Base-by-base conservation (phyloP, 805 yeast genomes). In the Blastobotrys robertii region DNA sequence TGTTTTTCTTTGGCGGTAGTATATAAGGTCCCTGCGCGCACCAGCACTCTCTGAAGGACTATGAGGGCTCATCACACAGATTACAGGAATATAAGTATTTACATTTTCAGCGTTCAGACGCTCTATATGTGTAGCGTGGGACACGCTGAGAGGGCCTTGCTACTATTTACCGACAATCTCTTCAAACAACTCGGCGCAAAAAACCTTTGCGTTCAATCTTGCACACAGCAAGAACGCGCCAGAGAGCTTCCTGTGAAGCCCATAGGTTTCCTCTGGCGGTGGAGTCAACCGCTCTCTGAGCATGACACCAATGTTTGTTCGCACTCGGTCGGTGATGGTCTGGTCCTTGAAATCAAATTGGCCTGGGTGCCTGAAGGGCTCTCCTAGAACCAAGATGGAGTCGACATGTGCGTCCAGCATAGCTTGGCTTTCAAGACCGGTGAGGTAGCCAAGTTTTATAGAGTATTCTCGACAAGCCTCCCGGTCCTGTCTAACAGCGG, bases 181-280 rank as follows among this genome's bases (percentile, higher is more conserved):
- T 44, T 72, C 66, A 57, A 92, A 90, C 38, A 90, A 63, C 51
- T 79, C 69, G 41, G 79, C 77, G 58, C 95, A 81, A 11, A 88
- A 94, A 30, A 92, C 90, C 9, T 72, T 68, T 2, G 97, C 97
- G 34, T 76, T 69, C 63, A 92, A 70, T 53, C 84, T 74, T 3
- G 97, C 84, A 66, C 97, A 90, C 43, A 92, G 69, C 48, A 92
- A 68, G 58, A 84, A 92, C 1, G 92, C 94, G 8, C 98, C 98
- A 58, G 95, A 84, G 57, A 92, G 77, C 58, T 92, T 92, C 55
- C 98, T 73, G 64, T 92, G 98, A 53, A 92, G 69, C n/a, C 95
- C 83, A 60, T 92, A 92, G 0, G 98, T 92, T 63, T 92, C 98
- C 57, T 92, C 97, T 2, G 98, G 98, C 10, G 98, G 98, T 3